Conservation (phyloP, 2,329 filamentous ascomycete genomes). For the Pseudogymnoascus sp. region DNA sequence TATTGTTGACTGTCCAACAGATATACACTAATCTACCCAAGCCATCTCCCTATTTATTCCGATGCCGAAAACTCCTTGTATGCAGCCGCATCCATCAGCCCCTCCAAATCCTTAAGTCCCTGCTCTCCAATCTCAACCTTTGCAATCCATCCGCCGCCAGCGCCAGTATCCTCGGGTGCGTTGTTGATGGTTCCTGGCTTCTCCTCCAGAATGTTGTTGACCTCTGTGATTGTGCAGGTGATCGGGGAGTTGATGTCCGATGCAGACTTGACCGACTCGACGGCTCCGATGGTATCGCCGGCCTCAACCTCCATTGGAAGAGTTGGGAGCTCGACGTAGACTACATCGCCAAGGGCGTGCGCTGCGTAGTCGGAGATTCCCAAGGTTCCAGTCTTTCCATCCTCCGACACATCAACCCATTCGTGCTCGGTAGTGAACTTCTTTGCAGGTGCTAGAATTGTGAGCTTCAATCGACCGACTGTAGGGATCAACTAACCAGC, state of each 20-base stretch:
- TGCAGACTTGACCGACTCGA: constrained; percentile 98
- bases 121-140: constrained; percentile 71
- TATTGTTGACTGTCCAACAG: neutral
- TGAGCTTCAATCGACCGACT: neutral
- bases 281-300: constrained; percentile 84
- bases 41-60: constrained; percentile 21
- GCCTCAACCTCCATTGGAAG: constrained; percentile 60
- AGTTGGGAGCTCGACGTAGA: constrained; percentile 90
- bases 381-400: constrained; percentile 72
- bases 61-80: constrained; percentile 71
- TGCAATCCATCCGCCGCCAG: constrained; percentile 83
- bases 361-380: constrained; percentile 92
- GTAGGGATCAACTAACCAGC: constrained; percentile 34
- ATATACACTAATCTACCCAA: neutral
- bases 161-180: constrained; percentile 70
- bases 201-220: constrained; percentile 72
- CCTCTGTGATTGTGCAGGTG: constrained; percentile 65
- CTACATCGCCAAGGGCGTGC: constrained; percentile 87
- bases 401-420: constrained; percentile 85
- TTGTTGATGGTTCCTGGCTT: constrained; percentile 85
- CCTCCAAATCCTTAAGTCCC: constrained; percentile 61
- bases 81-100: constrained; percentile 67
- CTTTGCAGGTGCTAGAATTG: constrained; percentile 42
- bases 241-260: constrained; percentile 93
- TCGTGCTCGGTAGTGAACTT: constrained; percentile 97